Base-by-base conservation (phyloP, 2,329 filamentous ascomycete genomes). In the Periglandula ipomoeae region DNA sequence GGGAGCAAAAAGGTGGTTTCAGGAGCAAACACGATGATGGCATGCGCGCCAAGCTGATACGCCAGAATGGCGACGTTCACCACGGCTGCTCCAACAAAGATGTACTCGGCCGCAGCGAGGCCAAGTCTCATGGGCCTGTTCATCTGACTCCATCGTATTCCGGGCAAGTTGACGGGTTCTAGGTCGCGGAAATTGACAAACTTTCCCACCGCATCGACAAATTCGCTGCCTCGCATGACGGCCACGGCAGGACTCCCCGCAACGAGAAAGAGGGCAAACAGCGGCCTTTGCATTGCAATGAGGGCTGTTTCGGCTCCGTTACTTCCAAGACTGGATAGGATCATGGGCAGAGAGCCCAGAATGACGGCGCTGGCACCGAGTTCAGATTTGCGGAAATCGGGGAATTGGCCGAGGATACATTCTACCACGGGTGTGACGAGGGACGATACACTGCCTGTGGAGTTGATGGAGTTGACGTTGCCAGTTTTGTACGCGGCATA, bases 51-150 rank as follows among this genome's bases (percentile, higher is more conserved):
- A 5, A 63, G 51, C 44, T 58, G 52, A 34, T 55, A 61, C 7
- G 56, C 52, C 6, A 62, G 53, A 19, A 55, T 44, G 3, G 54
- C 49, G 10, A 62, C 54, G 44, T 63, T 62, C 10, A 50, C 56
- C 6, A 58, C 57, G 13, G 59, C 56, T 27, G 43, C 53, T 5
- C 48, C 48, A 0, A 55, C 58, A 41, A 57, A n/a, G 3, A 55
- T 9, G 49, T 61, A 62, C 44, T 62, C 49, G 1, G 35, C 13
- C 17, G 50, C 3, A 39, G 46, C 46, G 19, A 56, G 15, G 8
- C 8, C 8, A 8, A 15, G 30, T 24, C n/a, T 34, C 6, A 23
- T 40, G 44, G 24, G 24, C 4, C 45, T 15, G 24, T 32, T 34
- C 11, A 41, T 44, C 7, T 24, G 32, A 35, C 24, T 34, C 43